Evolutionary conservation across 108 stramenopile species (phyloP), one percentile per base, ranked within the genome.

Genomic region (Stephanodiscus minutulus): DNA sequence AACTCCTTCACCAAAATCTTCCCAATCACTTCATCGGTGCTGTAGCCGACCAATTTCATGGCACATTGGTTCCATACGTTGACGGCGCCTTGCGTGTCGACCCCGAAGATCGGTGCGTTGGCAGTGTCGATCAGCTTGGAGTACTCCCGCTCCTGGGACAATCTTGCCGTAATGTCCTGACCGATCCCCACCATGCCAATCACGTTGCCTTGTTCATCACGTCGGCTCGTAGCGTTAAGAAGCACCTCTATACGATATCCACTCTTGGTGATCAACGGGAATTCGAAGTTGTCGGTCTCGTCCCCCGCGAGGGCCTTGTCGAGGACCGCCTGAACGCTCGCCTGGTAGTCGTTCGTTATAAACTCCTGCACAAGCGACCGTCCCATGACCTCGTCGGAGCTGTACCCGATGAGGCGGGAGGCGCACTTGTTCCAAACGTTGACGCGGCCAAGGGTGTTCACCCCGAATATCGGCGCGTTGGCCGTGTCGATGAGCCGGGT

Each of bases 1-100:
- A 91, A 91, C n/a, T 67, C 85, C 43, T 83, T 68, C 0, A 92
- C 91, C 11, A 92, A 59, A 1, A 83, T 80, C 35, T 83, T 56
- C 43, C 85, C 84, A 50, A 88, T 83, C 11, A 87, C 86, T 67
- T 92, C 87, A 31, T 86, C 85, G 35, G 85, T 86, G 17, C 76
- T 68, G 70, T 78, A 89, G 11, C 88, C 88, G 15, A 88, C 89
- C 41, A 92, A 76, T 63, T 79, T 74, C 10, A 11, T 44, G n/a
- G 76, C 64, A 47, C 64, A 65, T 27, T 65, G 48, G 48, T 86
- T 87, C 87, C 87, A 88, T 36, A 85, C 84, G 25, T 86, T 86
- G 15, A 92, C 79, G 2, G 31, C 50, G 8, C 88, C 86, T 10
- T 62, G 37, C 6, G 29, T 43, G 60, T 89, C 85, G 7, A 89